These are phyloP conservation scores for Penicillium samsonianum DNA, from an alignment of 495 filamentous ascomycete genomes.

Conservation along the genomic window DNA sequence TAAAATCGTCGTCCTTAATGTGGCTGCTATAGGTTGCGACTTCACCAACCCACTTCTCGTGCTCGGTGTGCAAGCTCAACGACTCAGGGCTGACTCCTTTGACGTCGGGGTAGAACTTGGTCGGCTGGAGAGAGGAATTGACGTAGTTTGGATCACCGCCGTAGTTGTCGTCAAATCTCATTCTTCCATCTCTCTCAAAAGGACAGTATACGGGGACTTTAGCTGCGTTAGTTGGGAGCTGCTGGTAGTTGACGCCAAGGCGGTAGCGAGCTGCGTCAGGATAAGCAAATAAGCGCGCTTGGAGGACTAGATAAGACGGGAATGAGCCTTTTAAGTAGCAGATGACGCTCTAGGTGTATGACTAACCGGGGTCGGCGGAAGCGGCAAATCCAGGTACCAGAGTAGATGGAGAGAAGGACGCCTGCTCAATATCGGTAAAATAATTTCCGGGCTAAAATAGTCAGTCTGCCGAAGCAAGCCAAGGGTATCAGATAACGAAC, in stretches of 20 bases:
- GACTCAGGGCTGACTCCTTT: no score
- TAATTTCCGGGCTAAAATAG: slow-evolving; percentile 43
- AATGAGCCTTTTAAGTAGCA: background rate
- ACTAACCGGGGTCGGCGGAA: slow-evolving; percentile 47
- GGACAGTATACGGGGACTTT: slow-evolving; percentile 58
- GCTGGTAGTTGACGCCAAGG: slow-evolving; percentile 66
- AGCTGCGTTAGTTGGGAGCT: slow-evolving; percentile 41
- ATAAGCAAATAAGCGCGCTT: slow-evolving; percentile 70
- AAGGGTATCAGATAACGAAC: slow-evolving; percentile 10
- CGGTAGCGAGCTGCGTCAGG: slow-evolving; percentile 67
- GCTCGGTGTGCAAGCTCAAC: no score
- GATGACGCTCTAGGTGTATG: background rate
- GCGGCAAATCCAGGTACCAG: slow-evolving; percentile 49
- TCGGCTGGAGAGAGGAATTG: no score
- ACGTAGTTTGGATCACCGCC: slow-evolving; percentile 64
- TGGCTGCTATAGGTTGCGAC: no score
- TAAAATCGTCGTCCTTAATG: no score
- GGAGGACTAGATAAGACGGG: slow-evolving; percentile 50
- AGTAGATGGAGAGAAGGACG: slow-evolving; percentile 52
- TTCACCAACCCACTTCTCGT: no score
- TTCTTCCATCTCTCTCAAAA: slow-evolving; percentile 68
- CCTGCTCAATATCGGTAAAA: slow-evolving; percentile 53
- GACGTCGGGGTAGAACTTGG: no score
- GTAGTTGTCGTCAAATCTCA: slow-evolving; percentile 63
- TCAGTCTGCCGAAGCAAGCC: background rate